Conservation (phyloP, 78 protist species). For the slime mould (Dictyostelium discoideum) region DNA sequence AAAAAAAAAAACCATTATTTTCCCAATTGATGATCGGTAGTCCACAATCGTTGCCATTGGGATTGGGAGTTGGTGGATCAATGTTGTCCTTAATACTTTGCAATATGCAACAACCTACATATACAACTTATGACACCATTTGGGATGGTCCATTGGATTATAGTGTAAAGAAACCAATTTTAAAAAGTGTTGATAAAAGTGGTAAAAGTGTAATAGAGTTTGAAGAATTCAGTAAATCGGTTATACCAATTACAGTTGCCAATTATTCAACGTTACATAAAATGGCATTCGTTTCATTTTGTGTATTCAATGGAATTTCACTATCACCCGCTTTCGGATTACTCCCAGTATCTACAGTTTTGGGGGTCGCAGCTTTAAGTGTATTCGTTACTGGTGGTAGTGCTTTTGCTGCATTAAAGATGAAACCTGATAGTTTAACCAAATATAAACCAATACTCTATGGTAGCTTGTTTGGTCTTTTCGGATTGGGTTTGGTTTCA, state of each 20-base stretch:
- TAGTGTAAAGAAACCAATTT: not conserved
- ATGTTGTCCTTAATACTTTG: not conserved
- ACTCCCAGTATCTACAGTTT: not conserved
- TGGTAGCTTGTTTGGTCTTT: constrained; percentile 5
- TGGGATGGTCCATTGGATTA: not conserved
- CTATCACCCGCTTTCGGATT: not conserved
- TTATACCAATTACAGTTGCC: not conserved
- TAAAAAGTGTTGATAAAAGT: not conserved
- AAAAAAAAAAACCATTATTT: too few species aligned
- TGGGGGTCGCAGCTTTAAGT: not conserved
- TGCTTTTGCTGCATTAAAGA: not conserved
- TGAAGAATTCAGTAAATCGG: not conserved
- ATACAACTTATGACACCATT: not conserved
- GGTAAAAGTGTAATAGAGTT: not conserved
- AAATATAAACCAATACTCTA: not conserved
- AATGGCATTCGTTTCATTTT: not conserved
- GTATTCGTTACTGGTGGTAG: not conserved
- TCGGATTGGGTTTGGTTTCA: not conserved
- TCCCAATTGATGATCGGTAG: not conserved
- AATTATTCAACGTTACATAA: not conserved
- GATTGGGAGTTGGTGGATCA: not conserved
- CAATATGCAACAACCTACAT: not conserved
- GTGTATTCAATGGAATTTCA: not conserved
- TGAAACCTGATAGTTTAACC: not conserved
- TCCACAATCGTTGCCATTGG: not conserved